These are phyloP conservation scores for Picea abies DNA, from an alignment of 83 land plant genomes.

Conservation along the genomic window DNA sequence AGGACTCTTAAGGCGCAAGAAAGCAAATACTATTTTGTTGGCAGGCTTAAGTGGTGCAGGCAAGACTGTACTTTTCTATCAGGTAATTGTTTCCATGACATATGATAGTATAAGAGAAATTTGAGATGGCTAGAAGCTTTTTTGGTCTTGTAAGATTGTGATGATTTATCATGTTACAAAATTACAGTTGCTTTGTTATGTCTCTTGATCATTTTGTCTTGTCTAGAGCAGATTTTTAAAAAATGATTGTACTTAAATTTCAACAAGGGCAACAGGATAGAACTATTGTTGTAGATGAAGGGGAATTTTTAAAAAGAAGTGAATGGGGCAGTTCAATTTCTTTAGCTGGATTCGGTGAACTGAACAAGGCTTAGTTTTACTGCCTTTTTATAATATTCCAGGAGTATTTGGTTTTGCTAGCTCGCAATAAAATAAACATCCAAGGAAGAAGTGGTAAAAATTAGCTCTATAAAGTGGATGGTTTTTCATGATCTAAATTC, in stretches of 20 bases:
- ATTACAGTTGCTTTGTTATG: background rate
- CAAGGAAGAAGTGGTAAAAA: too few species aligned
- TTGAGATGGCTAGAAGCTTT: too few species aligned
- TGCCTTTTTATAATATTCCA: background rate
- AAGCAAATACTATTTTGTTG: constrained; percentile 73
- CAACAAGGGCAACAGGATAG: background rate
- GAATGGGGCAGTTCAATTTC: too few species aligned
- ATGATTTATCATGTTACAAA: background rate
- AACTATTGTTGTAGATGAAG: background rate
- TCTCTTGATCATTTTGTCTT: background rate
- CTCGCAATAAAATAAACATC: too few species aligned
- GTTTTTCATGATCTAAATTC: background rate
- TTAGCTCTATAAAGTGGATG: too few species aligned
- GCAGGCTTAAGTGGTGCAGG: constrained; percentile 91
- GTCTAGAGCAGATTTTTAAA: background rate
- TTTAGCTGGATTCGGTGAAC: too few species aligned
- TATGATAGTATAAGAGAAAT: background rate
- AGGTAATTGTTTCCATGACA: constrained; percentile 42
- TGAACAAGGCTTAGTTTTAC: too few species aligned
- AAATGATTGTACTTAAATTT: background rate
- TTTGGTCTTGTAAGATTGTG: background rate
- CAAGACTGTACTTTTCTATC: constrained; percentile 88
- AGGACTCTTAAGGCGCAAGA: constrained; percentile 52
- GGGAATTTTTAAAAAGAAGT: too few species aligned
- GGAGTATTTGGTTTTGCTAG: background rate